These are phyloP conservation scores for Euphorbia lathyris DNA, from an alignment of 345 rosid genomes.

Conservation along the genomic window DNA sequence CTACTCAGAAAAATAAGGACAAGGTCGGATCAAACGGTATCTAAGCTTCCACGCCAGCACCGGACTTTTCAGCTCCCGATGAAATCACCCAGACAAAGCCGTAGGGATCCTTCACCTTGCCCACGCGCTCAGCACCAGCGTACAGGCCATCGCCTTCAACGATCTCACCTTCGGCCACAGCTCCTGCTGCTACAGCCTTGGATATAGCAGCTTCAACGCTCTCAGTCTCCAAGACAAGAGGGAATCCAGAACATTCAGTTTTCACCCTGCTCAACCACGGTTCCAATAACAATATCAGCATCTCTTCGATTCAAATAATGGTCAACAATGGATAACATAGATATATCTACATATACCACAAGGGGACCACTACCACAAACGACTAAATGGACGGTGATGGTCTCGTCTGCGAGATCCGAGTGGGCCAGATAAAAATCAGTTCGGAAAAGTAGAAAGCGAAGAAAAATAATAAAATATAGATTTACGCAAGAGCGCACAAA, in stretches of 20 bases:
- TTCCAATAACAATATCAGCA: background rate
- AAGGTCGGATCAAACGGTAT: slow-evolving; percentile 27
- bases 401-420: no score
- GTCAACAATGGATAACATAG: no score
- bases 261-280: slow-evolving; percentile 24
- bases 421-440: no score
- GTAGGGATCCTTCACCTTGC: slow-evolving; percentile 73
- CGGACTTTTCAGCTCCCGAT: slow-evolving; percentile 38
- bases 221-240: slow-evolving; percentile 57
- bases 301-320: no score
- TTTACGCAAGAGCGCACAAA: no score
- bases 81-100: slow-evolving; percentile 70
- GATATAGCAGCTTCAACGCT: slow-evolving; percentile 60
- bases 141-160: slow-evolving; percentile 41
- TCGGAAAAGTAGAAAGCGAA: no score
- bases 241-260: slow-evolving; percentile 19
- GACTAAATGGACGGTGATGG: no score
- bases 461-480: no score
- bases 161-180: slow-evolving; percentile 47
- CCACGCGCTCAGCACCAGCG: slow-evolving; percentile 45
- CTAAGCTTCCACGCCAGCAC: slow-evolving; percentile 45
- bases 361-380: background rate
- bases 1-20: slow-evolving; percentile 2
- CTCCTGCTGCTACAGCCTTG: slow-evolving; percentile 72
- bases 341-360: no score